Percentiles rank a stretch among this genome's conserved stretches.
These are phyloP conservation scores for Aquilaria malaccensis DNA, from an alignment of 345 rosid genomes.

Conservation along the genomic window DNA sequence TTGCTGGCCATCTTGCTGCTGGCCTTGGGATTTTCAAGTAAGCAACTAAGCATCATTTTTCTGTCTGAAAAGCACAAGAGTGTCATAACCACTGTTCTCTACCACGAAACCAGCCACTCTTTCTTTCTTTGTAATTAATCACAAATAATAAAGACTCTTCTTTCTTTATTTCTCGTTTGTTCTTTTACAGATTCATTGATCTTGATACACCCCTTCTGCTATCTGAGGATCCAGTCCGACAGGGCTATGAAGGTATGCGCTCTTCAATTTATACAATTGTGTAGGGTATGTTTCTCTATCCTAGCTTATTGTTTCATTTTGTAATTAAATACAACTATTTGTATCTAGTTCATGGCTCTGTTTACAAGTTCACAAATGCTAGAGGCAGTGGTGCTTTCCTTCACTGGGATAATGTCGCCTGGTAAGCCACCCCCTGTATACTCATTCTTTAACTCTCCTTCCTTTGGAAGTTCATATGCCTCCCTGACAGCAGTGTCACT, in stretches of 20 bases:
- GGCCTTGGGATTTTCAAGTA: constrained; percentile 87
- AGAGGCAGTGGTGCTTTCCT: constrained; percentile 81
- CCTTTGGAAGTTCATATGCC: no score
- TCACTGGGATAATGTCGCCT: constrained; percentile 53
- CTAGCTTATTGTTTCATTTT: neutral
- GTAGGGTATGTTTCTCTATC: neutral
- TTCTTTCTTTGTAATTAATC: no score
- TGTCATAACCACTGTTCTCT: no score
- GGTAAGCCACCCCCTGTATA: constrained; percentile 24
- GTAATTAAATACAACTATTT: neutral
- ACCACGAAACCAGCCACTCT: no score
- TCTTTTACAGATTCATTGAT: constrained; percentile 54
- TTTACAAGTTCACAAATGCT: constrained; percentile 67
- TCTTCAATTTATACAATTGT: neutral
- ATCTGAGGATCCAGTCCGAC: constrained; percentile 80
- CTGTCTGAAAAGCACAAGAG: no score
- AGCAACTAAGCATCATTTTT: constrained; percentile 6
- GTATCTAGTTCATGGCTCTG: constrained; percentile 56
- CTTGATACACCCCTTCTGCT: constrained; percentile 89
- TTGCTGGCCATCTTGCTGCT: constrained; percentile 91
- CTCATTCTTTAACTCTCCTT: no score
- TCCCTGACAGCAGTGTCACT: no score
- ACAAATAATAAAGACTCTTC: neutral
- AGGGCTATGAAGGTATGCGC: constrained; percentile 74
- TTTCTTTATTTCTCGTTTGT: neutral